Conservation (phyloP, 2,329 filamentous ascomycete genomes). For the Daldinia sp. region DNA sequence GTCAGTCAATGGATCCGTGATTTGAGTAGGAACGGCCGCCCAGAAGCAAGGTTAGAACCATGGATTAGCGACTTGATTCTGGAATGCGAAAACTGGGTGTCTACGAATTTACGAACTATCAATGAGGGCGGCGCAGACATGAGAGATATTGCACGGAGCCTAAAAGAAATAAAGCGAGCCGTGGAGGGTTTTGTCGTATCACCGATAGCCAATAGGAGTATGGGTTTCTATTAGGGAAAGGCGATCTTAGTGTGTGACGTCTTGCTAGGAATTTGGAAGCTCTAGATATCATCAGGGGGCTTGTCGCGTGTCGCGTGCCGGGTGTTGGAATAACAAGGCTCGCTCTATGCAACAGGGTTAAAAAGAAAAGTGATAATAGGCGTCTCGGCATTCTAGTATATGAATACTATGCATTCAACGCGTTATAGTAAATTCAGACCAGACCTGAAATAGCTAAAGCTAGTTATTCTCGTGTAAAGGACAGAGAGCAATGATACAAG, state of each 20-base stretch:
- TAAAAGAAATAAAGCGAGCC: constrained; percentile 59
- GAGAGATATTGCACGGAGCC: constrained; percentile 57
- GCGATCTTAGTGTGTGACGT: constrained; percentile 10
- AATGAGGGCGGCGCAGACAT: constrained; percentile 62
- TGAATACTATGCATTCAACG: constrained; percentile 2
- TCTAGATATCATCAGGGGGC: constrained; percentile 3
- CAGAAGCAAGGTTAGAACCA: constrained; percentile 48
- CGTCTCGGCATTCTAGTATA: constrained; percentile 15
- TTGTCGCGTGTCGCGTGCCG: constrained; percentile 8
- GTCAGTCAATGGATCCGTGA: constrained; percentile 63
- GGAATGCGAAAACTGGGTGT: constrained; percentile 61
- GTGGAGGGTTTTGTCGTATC: constrained; percentile 59
- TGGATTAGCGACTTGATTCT: constrained; percentile 57
- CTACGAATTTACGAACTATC: constrained; percentile 51
- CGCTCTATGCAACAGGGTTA: constrained; percentile 20
- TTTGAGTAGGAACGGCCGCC: constrained; percentile 47
- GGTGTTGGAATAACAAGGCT: constrained; percentile 34
- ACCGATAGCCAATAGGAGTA: constrained; percentile 54
- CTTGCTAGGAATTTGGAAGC: constrained; percentile 9
- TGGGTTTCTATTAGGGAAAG: constrained; percentile 60
- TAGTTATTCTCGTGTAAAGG: constrained; percentile 1
- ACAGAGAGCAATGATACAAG: not conserved
- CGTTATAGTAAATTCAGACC: constrained; percentile 8
- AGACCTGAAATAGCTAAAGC: constrained; percentile 13
- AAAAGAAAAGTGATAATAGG: constrained; percentile 16